Evolutionary conservation across 2,329 filamentous ascomycete species (phyloP).

Genomic region (Nigrospora osmanthi): DNA sequence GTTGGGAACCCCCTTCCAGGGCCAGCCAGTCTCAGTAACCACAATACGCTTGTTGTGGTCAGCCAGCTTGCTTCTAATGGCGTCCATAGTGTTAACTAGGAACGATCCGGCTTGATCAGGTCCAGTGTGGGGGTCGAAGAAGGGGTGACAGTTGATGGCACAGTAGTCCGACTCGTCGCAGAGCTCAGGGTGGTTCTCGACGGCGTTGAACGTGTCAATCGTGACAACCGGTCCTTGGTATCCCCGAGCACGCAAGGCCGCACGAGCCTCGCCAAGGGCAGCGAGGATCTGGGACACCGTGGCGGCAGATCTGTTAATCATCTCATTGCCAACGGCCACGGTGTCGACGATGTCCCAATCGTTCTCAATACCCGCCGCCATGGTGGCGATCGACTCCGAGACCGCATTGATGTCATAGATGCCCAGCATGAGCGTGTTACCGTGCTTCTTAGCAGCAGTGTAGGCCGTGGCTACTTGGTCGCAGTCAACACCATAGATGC

Average conservation of each 20-base stretch:
- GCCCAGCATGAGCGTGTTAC: constrained; percentile 67
- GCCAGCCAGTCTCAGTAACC: constrained; percentile 83
- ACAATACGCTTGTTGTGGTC: constrained; percentile 50
- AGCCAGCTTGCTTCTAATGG: constrained; percentile 32
- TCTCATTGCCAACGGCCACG: constrained; percentile 73
- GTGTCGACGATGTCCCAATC: constrained; percentile 66
- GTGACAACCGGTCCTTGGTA: constrained; percentile 69
- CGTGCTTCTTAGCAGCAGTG: constrained; percentile 53
- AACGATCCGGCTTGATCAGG: constrained; percentile 60
- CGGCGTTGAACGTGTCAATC: constrained; percentile 69
- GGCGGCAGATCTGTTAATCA: constrained; percentile 57
- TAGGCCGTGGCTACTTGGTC: constrained; percentile 59
- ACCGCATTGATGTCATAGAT: constrained; percentile 58
- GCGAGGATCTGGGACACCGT: constrained; percentile 45
- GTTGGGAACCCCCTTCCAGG: constrained; percentile 59
- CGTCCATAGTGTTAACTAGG: constrained; percentile 46
- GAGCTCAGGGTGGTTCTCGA: constrained; percentile 58
- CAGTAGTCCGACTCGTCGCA: constrained; percentile 71
- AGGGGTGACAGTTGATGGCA: constrained; percentile 75
- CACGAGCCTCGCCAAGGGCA: constrained; percentile 50
- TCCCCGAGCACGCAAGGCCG: constrained; percentile 50
- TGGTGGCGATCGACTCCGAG: constrained; percentile 46
- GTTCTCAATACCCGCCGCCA: constrained; percentile 49
- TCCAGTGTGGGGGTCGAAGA: constrained; percentile 62
- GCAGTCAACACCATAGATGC: constrained; percentile 77